Base-by-base conservation (phyloP, 225 moss, liverwort and hornwort species). In the Asterella californica region DNA sequence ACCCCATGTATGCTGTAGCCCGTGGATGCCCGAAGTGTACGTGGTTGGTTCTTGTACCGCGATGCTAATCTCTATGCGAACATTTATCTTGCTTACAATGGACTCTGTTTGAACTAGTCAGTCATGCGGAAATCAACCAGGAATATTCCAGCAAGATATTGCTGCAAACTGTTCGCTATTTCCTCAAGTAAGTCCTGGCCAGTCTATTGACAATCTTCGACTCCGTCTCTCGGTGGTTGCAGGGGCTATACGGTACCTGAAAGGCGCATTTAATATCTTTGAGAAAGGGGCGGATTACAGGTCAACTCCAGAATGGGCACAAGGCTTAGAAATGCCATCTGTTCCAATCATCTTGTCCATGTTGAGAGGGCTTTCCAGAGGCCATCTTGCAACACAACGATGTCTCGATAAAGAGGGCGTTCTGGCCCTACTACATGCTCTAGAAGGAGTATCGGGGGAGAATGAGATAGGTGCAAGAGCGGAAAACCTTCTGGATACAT, bases 391-490 rank as follows among this genome's bases (percentile, higher is more conserved):
- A 78, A 99, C 90, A 76, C 99, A 99, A 66, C 79, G 90, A 69
- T 90, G 86, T 76, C 78, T 99, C 71, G 99, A 99, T 79, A 87
- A 81, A 22, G 95, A 99, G 83, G 91, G 87, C 2, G 84, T 99
- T 74, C 80, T 99, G 75, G 89, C 93, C 12, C 91, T 95, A 63
- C 82, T 99, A 50, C 99, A 99, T 87, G 95, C 92, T 57, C 88
- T 99, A 36, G 99, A 99, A 87, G 93, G 95, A 10, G 99, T 99
- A 61, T 80, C 99, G 68, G 99, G 99, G 81, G 97, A 99, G 74
- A 99, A 90, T 82, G 95, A 95, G 87, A 99, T 99, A 79, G 99
- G 99, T 80, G 93, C 99, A 66, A 90, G 89, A 81, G 99, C 99
- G 68, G 99, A 99, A 83, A 99, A 99, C 79, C 80, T 99, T 61